Base-by-base conservation (phyloP, 1,139 yeast genomes). In the Kodamaea plutei region DNA sequence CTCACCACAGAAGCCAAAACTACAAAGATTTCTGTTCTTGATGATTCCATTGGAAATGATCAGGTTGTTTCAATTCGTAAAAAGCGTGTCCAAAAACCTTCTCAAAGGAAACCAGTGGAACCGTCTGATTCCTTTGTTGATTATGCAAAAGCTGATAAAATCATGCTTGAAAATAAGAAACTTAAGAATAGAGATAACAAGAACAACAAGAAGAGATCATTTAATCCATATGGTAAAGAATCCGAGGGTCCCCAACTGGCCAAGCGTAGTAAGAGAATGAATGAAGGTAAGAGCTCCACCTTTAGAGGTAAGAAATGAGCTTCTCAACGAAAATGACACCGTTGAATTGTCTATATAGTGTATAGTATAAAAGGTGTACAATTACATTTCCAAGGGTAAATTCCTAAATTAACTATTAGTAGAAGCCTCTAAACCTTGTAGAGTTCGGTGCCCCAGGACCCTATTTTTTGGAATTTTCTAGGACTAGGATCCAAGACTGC, bases 1-100 rank as follows among this genome's bases (percentile, higher is more conserved):
- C 43, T 11, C 18, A 13, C 10, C 8, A 21, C 25, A 10, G 23
- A 37, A 4, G 16, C 22, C 18, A 20, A 26, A 9, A 22, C 26
- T 8, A 15, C 21, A 16, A 27, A 31, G 12, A 15, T 31, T 11
- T 19, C 31, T 5, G 31, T 31, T 8, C 26, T 38, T 9, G 35
- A 36, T 15, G 36, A 30, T 13, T 17, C 30, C 9, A 18, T 30
- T 9, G 59, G 62, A 30, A 56, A 61, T n/a, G 68, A 76, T 36
- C 87, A 80, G 35, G 63, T 81, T 13, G 61, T 80, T 21, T 70
- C 79, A 1, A 56, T 80, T 38, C 69, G 74, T 21, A 61, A 61
- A 39, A 65, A 58, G 39, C 33, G 26, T 37, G 35, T 31, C 20
- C 31, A 38, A 30, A 15, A 41, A 30, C 42, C 39, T 17, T n/a